These are phyloP conservation scores for Leersia perrieri DNA, from an alignment of 176 grass and related monocot species.

Conservation along the genomic window DNA sequence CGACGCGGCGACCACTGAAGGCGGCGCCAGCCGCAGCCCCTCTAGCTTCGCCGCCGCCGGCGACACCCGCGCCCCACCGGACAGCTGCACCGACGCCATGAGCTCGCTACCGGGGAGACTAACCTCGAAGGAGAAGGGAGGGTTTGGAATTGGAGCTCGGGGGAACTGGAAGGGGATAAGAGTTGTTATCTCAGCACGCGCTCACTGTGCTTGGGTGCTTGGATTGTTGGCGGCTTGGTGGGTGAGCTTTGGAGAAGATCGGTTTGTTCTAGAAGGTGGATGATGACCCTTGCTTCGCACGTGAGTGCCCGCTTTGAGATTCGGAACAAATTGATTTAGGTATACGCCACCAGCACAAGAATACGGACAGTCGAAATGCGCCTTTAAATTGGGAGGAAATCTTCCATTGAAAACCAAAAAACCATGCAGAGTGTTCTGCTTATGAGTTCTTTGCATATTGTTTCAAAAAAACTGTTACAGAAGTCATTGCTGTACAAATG, in stretches of 20 bases:
- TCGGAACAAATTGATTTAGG: background rate
- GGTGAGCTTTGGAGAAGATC: background rate
- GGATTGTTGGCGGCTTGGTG: background rate
- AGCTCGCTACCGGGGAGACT: background rate
- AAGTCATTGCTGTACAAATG: background rate
- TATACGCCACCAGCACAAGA: background rate
- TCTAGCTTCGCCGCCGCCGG: conserved; percentile 15
- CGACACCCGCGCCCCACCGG: conserved; percentile 12
- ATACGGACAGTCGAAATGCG: background rate
- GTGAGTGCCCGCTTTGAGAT: background rate
- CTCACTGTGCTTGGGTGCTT: background rate
- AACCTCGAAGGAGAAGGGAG: background rate
- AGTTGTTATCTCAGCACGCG: background rate
- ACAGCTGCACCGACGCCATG: conserved; percentile 60
- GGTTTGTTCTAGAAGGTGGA: conserved; percentile 33
- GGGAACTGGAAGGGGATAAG: too few species aligned
- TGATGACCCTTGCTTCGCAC: background rate
- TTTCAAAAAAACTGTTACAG: background rate
- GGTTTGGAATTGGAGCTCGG: too few species aligned
- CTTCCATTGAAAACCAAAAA: too few species aligned
- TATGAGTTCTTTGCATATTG: too few species aligned
- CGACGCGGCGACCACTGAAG: conserved; percentile 26
- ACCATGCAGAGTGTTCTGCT: too few species aligned
- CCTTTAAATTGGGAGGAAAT: too few species aligned
- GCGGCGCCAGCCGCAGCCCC: conserved; percentile 26